These are phyloP conservation scores for Bertia moriformis DNA, from an alignment of 2,329 filamentous ascomycete species.

Conservation along the genomic window DNA sequence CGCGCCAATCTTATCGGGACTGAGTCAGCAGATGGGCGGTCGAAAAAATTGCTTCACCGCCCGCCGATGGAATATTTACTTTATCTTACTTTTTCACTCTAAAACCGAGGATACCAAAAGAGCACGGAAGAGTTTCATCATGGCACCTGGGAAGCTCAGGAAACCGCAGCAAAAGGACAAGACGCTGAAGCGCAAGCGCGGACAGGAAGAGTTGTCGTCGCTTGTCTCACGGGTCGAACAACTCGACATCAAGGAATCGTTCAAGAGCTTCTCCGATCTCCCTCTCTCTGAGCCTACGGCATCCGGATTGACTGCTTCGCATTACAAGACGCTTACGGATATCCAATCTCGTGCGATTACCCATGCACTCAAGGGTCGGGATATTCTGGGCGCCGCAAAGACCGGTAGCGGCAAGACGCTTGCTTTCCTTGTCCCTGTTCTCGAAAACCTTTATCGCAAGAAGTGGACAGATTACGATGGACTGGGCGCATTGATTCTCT, in stretches of 20 bases:
- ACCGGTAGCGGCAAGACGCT: constrained; percentile 92
- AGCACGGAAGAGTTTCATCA: too few species aligned
- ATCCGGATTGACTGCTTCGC: constrained; percentile 66
- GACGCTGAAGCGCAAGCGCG: constrained; percentile 27
- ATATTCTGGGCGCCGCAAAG: constrained; percentile 88
- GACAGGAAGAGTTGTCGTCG: constrained; percentile 22
- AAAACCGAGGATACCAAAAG: too few species aligned
- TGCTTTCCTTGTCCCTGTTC: constrained; percentile 77
- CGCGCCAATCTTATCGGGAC: neutral
- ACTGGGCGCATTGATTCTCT: constrained; percentile 80
- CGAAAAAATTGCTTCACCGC: neutral
- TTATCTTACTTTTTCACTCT: too few species aligned
- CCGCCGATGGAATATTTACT: neutral
- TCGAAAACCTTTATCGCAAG: constrained; percentile 80
- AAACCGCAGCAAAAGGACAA: constrained; percentile 6
- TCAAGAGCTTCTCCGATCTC: constrained; percentile 65
- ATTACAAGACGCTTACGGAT: constrained; percentile 82
- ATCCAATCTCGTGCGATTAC: constrained; percentile 85
- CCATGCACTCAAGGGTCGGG: constrained; percentile 67
- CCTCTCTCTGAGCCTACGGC: constrained; percentile 73
- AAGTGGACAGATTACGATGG: constrained; percentile 87
- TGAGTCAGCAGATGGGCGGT: neutral
- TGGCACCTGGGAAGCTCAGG: neutral
- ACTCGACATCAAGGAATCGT: constrained; percentile 32
- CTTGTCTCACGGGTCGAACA: constrained; percentile 33